Base-by-base conservation (phyloP, 805 yeast genomes). In the Ogataea corticis region DNA sequence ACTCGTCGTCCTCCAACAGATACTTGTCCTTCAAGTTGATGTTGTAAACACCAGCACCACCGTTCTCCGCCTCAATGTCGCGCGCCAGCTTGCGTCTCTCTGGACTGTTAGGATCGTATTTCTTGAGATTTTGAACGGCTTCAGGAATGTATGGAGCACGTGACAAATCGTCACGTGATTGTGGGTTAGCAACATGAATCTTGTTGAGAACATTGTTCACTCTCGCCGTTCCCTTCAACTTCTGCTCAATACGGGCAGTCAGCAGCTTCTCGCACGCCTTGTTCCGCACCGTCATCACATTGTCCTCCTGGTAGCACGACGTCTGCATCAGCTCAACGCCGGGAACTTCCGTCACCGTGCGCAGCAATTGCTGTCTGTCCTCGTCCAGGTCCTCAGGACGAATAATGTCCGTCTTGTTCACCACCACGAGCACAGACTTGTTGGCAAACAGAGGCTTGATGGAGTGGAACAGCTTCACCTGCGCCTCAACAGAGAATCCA, bases 21-120 rank as follows among this genome's bases (percentile, higher is more conserved):
- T 95, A 94, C 62, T 84, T 86, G 63, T 92, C 98, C 67, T 90
- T 88, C 71, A 94, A 76, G 72, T 94, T 90, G 64, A 94, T 80
- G 72, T 90, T 94, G 76, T 72, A 94, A 29, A 94, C 99, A 76
- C 99, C 99, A 35, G 99, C 97, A 65, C 99, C 99, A 65, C 99
- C 99, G 61, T 94, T 88, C 66, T 86, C 97, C 40, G 78, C 85
- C 72, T 94, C 99, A 51, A 90, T 75, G 64, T 94, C 98, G 62
- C 88, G 80, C 32, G 96, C 90, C 60, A 94, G 77, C 55, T 61
- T 75, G 64, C 90, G 80, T 67, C 96, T 82, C 62, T 85, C 77
- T 54, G 96, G 94, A 69, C 89, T 97, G 55, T 77, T 76, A 17
- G 75, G 66, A 68, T 88, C 94, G 64, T 85, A 90, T 68, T 84